Percentiles rank a stretch among this genome's conserved stretches.
These are phyloP conservation scores for Mucuna pruriens DNA, from an alignment of 306 rosid species.

Conservation along the genomic window DNA sequence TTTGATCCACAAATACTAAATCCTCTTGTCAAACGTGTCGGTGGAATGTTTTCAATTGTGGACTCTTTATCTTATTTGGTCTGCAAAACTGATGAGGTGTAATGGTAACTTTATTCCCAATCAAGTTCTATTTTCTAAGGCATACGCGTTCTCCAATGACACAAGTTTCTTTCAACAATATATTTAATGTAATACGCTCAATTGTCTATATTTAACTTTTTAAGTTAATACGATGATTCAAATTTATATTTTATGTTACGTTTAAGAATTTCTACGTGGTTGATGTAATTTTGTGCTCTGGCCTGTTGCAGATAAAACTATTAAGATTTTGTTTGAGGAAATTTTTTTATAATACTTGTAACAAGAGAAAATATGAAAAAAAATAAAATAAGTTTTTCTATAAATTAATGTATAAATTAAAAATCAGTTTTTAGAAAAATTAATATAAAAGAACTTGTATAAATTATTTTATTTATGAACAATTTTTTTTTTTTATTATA, in stretches of 20 bases:
- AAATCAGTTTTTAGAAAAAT: too few species aligned
- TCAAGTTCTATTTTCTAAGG: constrained; percentile 18
- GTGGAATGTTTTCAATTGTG: neutral
- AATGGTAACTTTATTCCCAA: neutral
- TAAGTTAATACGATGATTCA: neutral
- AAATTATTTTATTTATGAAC: too few species aligned
- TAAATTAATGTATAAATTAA: too few species aligned
- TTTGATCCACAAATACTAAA: constrained; percentile 14
- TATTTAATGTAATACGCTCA: neutral
- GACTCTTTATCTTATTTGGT: neutral
- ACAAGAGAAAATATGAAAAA: too few species aligned
- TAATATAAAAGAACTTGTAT: too few species aligned
- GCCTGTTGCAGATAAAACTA: too few species aligned
- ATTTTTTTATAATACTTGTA: too few species aligned
- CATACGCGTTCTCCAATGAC: constrained; percentile 5
- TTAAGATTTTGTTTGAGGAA: too few species aligned
- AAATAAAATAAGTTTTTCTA: too few species aligned
- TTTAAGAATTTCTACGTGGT: neutral
- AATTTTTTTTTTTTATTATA: too few species aligned
- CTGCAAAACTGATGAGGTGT: neutral
- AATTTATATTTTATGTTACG: neutral
- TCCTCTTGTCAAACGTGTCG: constrained; percentile 11
- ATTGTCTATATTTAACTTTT: neutral
- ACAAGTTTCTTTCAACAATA: neutral
- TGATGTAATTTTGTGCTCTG: neutral